A percentile compares a stretch with the other conserved stretches of the same genome.
Evolutionary conservation across 2,329 filamentous ascomycete genomes (phyloP).

Genomic region (Parasarocladium wereldwijsianum): DNA sequence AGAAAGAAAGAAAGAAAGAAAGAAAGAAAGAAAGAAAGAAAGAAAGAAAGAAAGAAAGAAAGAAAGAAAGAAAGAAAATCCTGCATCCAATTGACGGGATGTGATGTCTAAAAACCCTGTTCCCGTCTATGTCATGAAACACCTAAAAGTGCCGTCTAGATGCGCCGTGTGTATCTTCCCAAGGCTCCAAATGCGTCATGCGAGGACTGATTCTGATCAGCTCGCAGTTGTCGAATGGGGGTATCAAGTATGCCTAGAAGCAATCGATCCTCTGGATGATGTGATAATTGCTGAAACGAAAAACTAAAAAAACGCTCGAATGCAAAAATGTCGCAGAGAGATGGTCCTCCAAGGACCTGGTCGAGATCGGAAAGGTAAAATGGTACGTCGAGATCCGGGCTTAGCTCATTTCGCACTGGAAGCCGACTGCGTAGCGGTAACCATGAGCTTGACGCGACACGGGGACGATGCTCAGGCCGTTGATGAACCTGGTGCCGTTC

Average conservation of each 20-base stretch:
- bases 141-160: constrained; percentile 2
- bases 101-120: not conserved
- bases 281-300: not conserved
- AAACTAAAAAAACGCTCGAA: too few relatives aligned
- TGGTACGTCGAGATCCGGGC: not conserved
- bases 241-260: constrained; percentile 4
- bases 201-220: not conserved
- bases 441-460: constrained; percentile 51
- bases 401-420: constrained; percentile 51
- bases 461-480: constrained; percentile 74
- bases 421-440: constrained; percentile 64
- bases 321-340: too few relatives aligned
- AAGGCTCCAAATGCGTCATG: not conserved
- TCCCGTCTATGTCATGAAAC: not conserved
- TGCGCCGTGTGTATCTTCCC: not conserved
- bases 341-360: too few relatives aligned
- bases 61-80: not conserved
- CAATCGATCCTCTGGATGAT: constrained; percentile 1
- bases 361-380: not conserved
- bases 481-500: constrained; percentile 66
- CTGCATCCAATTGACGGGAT: not conserved
- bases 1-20: constrained; percentile 33
- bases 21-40: constrained; percentile 6
- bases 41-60: constrained; percentile 6
- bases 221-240: not conserved